Conservation (phyloP, 2,329 filamentous ascomycete genomes). For the Claviceps africana region DNA sequence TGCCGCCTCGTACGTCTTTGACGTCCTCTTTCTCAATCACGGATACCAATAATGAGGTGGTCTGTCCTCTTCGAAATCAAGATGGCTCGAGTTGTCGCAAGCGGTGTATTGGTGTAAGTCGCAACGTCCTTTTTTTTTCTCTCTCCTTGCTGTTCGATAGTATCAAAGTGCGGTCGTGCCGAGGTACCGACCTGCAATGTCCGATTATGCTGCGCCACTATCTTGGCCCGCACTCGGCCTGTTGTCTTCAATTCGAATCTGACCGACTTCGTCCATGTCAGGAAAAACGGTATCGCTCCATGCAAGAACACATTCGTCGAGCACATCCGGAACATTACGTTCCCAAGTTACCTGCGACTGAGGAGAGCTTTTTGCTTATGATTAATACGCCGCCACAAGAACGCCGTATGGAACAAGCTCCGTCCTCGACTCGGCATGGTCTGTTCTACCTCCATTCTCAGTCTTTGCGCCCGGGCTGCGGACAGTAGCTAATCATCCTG, state of each 20-base stretch:
- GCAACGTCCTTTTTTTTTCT: not conserved
- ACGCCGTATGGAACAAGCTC: slow-evolving; percentile 31
- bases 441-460: slow-evolving; percentile 7
- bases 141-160: not conserved
- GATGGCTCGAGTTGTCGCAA: slow-evolving; percentile 96
- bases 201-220: not conserved
- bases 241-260: not conserved
- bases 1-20: slow-evolving; percentile 79
- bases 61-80: slow-evolving; percentile 89
- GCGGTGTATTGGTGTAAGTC: slow-evolving; percentile 91
- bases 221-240: not conserved
- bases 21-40: slow-evolving; percentile 86
- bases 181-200: not conserved
- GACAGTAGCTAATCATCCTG: not conserved
- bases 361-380: slow-evolving; percentile 96
- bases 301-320: slow-evolving; percentile 98
- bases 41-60: slow-evolving; percentile 88
- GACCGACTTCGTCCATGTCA: slow-evolving; percentile 21
- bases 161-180: not conserved
- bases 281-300: slow-evolving; percentile 94
- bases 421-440: slow-evolving; percentile 20
- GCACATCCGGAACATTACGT: slow-evolving; percentile 97
- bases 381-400: slow-evolving; percentile 77
- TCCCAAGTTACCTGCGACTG: slow-evolving; percentile 90
- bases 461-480: not conserved